A percentile compares a stretch with the other conserved stretches of the same genome.
These are phyloP conservation scores for Malassezia restricta DNA, from an alignment of 1,284 basidiomycete genomes.

Conservation along the genomic window DNA sequence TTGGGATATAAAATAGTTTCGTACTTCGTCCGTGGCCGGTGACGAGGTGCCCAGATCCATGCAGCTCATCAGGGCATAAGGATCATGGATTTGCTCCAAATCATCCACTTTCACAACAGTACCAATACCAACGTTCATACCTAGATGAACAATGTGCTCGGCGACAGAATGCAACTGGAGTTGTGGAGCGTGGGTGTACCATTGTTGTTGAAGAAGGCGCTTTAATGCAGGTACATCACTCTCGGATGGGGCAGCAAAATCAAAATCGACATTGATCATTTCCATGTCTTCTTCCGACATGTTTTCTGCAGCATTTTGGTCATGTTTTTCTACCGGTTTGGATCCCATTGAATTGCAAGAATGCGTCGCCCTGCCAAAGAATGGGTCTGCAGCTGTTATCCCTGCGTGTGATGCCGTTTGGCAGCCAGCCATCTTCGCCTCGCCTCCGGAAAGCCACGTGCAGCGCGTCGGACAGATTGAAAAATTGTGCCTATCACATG, in stretches of 20 bases:
- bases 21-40: slow-evolving; percentile 2
- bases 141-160: slow-evolving; percentile 23
- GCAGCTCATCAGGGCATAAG: slow-evolving; percentile 38
- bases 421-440: neutral
- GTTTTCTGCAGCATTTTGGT: neutral
- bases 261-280: slow-evolving; percentile 44
- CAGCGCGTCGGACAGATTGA: neutral
- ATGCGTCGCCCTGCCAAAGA: too few relatives aligned
- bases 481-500: neutral
- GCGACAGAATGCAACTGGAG: slow-evolving; percentile 27
- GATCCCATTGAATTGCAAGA: too few relatives aligned
- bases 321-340: too few relatives aligned
- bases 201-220: slow-evolving; percentile 40
- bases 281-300: slow-evolving; percentile 14
- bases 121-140: slow-evolving; percentile 23
- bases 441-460: neutral
- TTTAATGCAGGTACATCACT: slow-evolving; percentile 38
- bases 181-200: slow-evolving; percentile 38
- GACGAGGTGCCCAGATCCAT: slow-evolving; percentile 17
- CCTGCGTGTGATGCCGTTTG: too few relatives aligned
- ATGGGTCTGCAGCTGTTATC: too few relatives aligned
- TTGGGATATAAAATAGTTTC: slow-evolving; percentile 19
- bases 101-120: slow-evolving; percentile 40
- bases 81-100: slow-evolving; percentile 36
- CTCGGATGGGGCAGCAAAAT: slow-evolving; percentile 34